These are phyloP conservation scores for Leccinum ambiguum DNA, from an alignment of 1,284 basidiomycete species.

Conservation along the genomic window DNA sequence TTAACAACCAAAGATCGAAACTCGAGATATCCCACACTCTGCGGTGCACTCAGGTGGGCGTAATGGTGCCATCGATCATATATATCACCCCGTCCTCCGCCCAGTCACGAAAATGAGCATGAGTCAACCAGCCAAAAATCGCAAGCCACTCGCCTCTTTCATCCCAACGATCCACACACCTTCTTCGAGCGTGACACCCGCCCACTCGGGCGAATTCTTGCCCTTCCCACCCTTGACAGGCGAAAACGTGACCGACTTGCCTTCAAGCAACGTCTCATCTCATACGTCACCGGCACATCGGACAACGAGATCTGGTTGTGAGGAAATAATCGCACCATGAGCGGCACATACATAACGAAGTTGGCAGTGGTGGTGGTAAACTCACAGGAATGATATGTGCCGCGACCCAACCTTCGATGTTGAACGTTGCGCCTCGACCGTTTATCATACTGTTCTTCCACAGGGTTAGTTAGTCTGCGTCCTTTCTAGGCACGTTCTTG, in stretches of 20 bases:
- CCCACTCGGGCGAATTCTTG: constrained; percentile 51
- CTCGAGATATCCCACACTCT: background rate
- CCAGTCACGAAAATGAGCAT: constrained; percentile 35
- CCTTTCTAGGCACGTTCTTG: no score
- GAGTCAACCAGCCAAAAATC: background rate
- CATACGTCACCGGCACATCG: constrained; percentile 31
- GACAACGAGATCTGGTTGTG: constrained; percentile 32
- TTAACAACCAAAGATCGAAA: background rate
- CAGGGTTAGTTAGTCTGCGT: no score
- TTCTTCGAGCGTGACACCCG: constrained; percentile 52
- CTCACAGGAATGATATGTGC: constrained; percentile 73
- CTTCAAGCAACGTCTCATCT: constrained; percentile 52
- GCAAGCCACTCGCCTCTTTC: constrained; percentile 34
- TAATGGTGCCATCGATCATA: constrained; percentile 64
- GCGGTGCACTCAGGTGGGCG: constrained; percentile 8
- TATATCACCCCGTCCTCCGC: constrained; percentile 70
- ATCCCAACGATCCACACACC: constrained; percentile 50
- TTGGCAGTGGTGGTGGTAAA: background rate
- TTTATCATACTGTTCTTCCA: constrained; percentile 59
- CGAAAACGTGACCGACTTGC: constrained; percentile 53
- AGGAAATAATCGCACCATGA: background rate
- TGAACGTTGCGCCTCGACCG: constrained; percentile 44
- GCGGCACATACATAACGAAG: background rate
- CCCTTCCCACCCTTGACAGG: constrained; percentile 32
- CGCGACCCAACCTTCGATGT: constrained; percentile 71